Evolutionary conservation across 2,329 filamentous ascomycete species (phyloP), one percentile per base, ranked within the genome.

Genomic region (Penicillium sp.): DNA sequence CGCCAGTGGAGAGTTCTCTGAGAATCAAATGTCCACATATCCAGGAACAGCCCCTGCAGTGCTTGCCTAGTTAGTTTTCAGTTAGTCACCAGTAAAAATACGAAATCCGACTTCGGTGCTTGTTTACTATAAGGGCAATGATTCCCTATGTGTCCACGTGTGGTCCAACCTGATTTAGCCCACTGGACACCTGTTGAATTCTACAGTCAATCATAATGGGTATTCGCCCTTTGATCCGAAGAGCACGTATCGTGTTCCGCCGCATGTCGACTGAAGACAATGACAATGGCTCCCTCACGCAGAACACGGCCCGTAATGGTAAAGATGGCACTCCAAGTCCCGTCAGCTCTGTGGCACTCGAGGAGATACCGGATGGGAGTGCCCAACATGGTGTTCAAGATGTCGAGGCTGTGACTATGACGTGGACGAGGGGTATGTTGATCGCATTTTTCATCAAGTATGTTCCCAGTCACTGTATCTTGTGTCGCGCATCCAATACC

Each of bases 311-410:
- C 32, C 4, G 32, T 22, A 13, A 34, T 35, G 32, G 32, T 18
- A 24, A 35, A 14, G 9, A 18, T 11, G n/a, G 16, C 35, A 4
- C n/a, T 18, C 35, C 20, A 37, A 50, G n/a, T 32, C 26, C 47
- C 37, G 6, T 22, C 16, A 22, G 26, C 39, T 18, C 35, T 37
- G 8, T 37, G n/a, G 35, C n/a, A 18, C 35, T 37, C n/a, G 35
- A 37, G 35, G 37, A 52, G 22, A 16, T 50, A 32, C 60, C 60
- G 2, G 49, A 57, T 26, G 43, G 56, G 14, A 53, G 52, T 45
- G 50, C 57, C 10, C 60, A 61, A 38, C 47, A 54, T 53, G 60
- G 60, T 53, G 60, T 61, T 13, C 53, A 49, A 53, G 57, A 53
- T 10, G 48, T 52, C 13, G 60, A 61, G 42, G 60, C 57, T 5